Conservation (phyloP, 208 protist genomes). For the Porcisia deanei region DNA sequence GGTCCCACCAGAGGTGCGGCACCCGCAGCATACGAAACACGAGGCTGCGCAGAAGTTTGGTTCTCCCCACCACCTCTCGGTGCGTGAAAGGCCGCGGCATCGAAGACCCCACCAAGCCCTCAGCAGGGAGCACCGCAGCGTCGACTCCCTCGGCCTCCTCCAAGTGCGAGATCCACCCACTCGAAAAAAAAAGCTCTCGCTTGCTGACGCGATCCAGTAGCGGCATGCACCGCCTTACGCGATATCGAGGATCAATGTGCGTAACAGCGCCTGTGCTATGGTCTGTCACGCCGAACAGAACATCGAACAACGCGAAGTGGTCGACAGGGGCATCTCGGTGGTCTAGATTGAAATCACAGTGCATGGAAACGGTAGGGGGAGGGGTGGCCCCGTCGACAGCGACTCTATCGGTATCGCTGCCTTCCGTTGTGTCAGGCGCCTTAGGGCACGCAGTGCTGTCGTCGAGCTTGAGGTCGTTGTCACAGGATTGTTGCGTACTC, state of each 20-base stretch:
- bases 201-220: constrained; percentile 45
- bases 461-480: neutral
- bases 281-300: constrained; percentile 51
- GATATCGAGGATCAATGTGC: constrained; percentile 34
- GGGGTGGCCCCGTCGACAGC: neutral
- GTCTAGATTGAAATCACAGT: constrained; percentile 7
- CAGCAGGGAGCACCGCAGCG: neutral
- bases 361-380: constrained; percentile 29
- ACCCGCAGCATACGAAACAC: constrained; percentile 27
- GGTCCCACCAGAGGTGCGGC: constrained; percentile 38
- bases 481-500: neutral
- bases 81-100: constrained; percentile 10
- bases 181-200: constrained; percentile 35
- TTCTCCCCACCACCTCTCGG: constrained; percentile 39
- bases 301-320: constrained; percentile 3
- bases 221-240: constrained; percentile 37
- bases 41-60: constrained; percentile 47
- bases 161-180: constrained; percentile 44
- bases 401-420: neutral
- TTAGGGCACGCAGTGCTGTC: neutral
- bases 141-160: neutral
- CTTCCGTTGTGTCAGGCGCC: neutral
- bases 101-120: neutral
- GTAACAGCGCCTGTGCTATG: constrained; percentile 39
- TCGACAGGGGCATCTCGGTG: neutral